A percentile compares a stretch with the other conserved stretches of the same genome.
Conservation (phyloP, 495 filamentous ascomycete species). For the Corynascus novoguineensis region DNA sequence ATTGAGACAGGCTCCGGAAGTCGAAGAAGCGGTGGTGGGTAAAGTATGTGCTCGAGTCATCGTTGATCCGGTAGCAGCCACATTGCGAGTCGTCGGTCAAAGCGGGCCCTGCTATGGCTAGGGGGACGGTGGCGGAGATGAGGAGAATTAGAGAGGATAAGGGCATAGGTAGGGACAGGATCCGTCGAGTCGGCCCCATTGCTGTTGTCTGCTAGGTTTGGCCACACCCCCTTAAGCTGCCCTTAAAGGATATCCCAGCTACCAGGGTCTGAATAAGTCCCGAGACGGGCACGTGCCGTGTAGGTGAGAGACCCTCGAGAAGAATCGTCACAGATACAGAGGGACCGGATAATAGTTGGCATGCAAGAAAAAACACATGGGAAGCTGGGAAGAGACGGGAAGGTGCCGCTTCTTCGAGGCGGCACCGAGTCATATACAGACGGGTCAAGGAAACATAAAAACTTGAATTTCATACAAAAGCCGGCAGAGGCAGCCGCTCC, state of each 20-base stretch:
- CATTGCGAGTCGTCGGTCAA: conserved; percentile 35
- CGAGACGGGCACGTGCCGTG: not conserved
- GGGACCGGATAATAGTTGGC: not conserved
- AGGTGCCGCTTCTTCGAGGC: not conserved
- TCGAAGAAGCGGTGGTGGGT: conserved; percentile 62
- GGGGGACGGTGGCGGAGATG: conserved; percentile 15
- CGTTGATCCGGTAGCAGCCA: conserved; percentile 47
- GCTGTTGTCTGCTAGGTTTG: not conserved
- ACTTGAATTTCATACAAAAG: not conserved
- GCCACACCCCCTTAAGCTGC: too few relatives aligned
- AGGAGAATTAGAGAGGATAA: conserved; percentile 23
- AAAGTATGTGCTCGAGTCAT: conserved; percentile 49
- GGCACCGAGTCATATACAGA: not conserved
- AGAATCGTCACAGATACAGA: not conserved
- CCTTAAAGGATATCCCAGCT: too few relatives aligned
- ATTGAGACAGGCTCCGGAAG: conserved; percentile 51
- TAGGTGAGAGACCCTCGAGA: not conserved
- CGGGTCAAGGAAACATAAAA: not conserved
- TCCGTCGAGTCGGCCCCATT: conserved; percentile 7
- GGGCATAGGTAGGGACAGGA: conserved; percentile 7
- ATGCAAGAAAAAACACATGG: not conserved
- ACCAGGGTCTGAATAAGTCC: not conserved
- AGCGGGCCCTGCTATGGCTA: conserved; percentile 14
- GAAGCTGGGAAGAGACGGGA: not conserved
- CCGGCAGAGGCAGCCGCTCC: not conserved